phyloP scores from a whole-genome alignment of 78 protist species.

The Bigelowiella natans region DNA sequence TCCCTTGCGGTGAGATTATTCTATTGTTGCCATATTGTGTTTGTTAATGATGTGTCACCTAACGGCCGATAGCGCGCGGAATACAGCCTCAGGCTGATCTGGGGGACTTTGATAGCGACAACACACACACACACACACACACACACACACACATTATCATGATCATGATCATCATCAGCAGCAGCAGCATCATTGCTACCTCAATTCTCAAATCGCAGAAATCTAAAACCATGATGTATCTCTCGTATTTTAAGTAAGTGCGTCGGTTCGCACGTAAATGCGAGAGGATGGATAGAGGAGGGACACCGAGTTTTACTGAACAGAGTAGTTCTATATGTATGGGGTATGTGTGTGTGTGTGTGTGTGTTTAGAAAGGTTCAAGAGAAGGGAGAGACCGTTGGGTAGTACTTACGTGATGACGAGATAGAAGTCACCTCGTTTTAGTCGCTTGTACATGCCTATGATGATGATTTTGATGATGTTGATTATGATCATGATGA shows the following conservation, averaged over 20 bases:
- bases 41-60: not conserved
- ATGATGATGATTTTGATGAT: too few species aligned
- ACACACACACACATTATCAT: not conserved
- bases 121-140: not conserved
- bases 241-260: too few species aligned
- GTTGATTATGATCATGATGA: too few species aligned
- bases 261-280: too few species aligned
- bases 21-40: too few species aligned
- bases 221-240: too few species aligned
- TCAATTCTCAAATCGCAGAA: too few species aligned
- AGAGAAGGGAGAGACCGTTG: not conserved
- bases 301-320: not conserved
- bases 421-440: not conserved
- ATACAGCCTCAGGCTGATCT: not conserved
- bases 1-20: too few species aligned
- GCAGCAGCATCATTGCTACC: too few species aligned
- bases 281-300: too few species aligned
- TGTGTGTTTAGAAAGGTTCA: not conserved
- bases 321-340: not conserved
- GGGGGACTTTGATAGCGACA: not conserved
- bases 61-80: not conserved
- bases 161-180: too few species aligned
- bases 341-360: not conserved
- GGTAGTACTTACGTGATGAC: not conserved
- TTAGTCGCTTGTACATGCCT: not conserved